Base-by-base conservation (phyloP, 140 eudicot genomes). In the Stevia rebaudiana region DNA sequence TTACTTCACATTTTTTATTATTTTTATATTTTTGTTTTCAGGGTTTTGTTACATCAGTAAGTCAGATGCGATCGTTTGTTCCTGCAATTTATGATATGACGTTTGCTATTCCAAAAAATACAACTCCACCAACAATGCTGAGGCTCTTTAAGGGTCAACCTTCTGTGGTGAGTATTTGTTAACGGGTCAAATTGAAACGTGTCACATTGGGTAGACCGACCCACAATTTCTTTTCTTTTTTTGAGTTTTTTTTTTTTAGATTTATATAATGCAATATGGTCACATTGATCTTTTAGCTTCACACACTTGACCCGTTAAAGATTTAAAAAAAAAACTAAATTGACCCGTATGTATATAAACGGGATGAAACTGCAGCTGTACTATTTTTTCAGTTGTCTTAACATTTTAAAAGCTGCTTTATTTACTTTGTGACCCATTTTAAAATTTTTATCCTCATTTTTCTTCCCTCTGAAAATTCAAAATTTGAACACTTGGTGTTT, bases 1-100 rank as follows among this genome's bases (percentile, higher is more conserved):
- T 37, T 28, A 46, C 31, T 51, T 25, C 17, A 6, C 50, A 58
- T 21, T 54, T 43, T 16, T 61, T 53, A 21, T 65, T 18, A 16
- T 8, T 57, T 51, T 10, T 63, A 36, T 24, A 18, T 70, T n/a
- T 10, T 10, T 67, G 43, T 39, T 23, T 70, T n/a, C 90, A 90
- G 97, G 97, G 97, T 47, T 90, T 90, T 78, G 95, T 90, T 52
- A 75, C 95, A 53, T 82, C 97, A 40, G 95, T 90, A 37, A 84
- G 80, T 73, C 86, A 84, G 28, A 82, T 84, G 94, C 90, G 94
- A 31, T 72, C 94, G 9, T 84, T 90, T 77, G 94, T 87, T 82
- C 97, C 97, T 24, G 95, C 95, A 36, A 76, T 87, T 24, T 90
- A 90, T 50, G 97, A 90, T 76, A 78, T 87, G 40, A 90, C 94